phyloP scores from a whole-genome alignment of 225 moss, liverwort and hornwort species.

The Pseudoscleropodium purum region DNA sequence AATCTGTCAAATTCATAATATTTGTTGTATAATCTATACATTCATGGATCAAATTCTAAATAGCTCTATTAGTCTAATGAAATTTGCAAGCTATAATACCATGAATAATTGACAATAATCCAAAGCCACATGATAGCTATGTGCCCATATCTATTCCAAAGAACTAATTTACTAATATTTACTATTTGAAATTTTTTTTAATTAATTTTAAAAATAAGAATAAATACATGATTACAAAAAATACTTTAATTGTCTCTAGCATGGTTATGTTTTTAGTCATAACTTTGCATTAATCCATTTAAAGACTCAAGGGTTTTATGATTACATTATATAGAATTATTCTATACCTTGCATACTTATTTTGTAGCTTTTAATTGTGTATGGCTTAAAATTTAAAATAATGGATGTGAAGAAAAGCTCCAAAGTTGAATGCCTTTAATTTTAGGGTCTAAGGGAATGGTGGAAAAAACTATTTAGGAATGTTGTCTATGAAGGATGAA shows the following conservation, averaged over 20 bases:
- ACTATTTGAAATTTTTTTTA: neutral
- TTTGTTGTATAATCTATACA: neutral
- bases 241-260: neutral
- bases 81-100: neutral
- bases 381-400: neutral
- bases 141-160: neutral
- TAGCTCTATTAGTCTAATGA: neutral
- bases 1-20: neutral
- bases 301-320: neutral
- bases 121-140: accelerated
- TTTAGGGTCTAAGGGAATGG: neutral
- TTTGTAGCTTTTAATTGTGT: neutral
- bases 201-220: neutral
- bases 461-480: neutral
- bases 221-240: neutral
- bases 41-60: neutral
- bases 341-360: neutral
- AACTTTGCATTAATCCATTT: neutral
- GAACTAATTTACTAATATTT: neutral
- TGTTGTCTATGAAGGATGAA: neutral
- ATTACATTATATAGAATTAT: neutral
- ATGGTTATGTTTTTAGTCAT: neutral
- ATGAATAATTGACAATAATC: neutral
- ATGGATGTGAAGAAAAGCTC: neutral
- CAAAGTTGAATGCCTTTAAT: neutral